A percentile compares a stretch with the other conserved stretches of the same genome.
Conservation (phyloP, 352 stramenopile species). For the Pythium insidiosum region DNA sequence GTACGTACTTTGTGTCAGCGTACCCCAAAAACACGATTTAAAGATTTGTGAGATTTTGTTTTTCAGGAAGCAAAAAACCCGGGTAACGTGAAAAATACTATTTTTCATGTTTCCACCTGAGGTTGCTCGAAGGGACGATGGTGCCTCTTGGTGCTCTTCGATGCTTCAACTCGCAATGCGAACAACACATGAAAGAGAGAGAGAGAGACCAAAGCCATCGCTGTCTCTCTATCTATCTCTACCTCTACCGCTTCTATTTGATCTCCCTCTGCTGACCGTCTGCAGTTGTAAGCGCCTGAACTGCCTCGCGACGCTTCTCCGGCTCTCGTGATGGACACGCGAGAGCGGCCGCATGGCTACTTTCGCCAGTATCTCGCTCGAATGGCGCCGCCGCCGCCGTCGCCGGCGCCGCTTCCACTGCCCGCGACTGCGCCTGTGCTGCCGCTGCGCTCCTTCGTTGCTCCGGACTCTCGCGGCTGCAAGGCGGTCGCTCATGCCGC, state of each 20-base stretch:
- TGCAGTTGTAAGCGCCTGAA: too few species aligned
- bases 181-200: too few species aligned
- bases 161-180: too few species aligned
- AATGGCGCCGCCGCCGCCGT: slow-evolving; percentile 14
- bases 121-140: not conserved
- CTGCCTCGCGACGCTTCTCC: too few species aligned
- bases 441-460: not conserved
- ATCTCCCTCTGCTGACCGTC: too few species aligned
- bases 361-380: slow-evolving; percentile 19
- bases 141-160: not conserved
- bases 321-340: too few species aligned
- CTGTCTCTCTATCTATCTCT: too few species aligned
- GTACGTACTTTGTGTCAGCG: not conserved
- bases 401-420: slow-evolving; percentile 10
- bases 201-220: too few species aligned
- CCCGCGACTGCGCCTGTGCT: slow-evolving; percentile 1
- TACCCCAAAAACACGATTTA: too few species aligned
- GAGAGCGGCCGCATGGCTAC: slow-evolving; percentile 12
- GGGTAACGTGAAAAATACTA: not conserved
- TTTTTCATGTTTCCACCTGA: not conserved
- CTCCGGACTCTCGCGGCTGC: not conserved
- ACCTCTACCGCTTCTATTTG: too few species aligned
- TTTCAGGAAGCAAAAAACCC: too few species aligned
- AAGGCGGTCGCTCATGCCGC: not conserved
- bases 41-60: too few species aligned